Conservation (phyloP, 768 basidiomycete species). For the Heimioporus sp. region DNA sequence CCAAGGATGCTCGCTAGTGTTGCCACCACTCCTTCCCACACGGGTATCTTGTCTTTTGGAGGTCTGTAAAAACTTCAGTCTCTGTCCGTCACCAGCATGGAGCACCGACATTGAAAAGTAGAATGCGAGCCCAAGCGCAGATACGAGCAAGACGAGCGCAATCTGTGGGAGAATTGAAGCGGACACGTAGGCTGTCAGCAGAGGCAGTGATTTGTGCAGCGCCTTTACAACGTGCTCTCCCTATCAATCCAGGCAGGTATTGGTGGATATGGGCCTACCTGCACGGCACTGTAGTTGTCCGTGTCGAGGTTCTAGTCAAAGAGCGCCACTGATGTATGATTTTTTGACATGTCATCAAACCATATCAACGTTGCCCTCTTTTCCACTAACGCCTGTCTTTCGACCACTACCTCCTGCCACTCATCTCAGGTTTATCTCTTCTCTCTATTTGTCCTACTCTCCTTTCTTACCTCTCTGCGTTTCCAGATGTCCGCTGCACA, state of each 20-base stretch:
- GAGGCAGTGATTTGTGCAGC: constrained; percentile 61
- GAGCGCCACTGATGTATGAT: constrained; percentile 38
- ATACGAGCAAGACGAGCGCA: constrained; percentile 66
- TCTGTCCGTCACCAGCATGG: not conserved
- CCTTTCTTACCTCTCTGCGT: no score
- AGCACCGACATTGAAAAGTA: constrained; percentile 80
- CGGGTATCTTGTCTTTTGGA: constrained; percentile 64
- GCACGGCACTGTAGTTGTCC: constrained; percentile 52
- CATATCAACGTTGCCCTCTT: constrained; percentile 39
- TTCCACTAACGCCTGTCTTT: no score
- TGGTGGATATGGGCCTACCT: constrained; percentile 40
- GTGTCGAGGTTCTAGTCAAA: constrained; percentile 30
- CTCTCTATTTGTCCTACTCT: no score
- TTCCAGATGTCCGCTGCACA: constrained; percentile 38
- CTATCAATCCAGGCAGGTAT: not conserved
- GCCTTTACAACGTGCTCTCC: constrained; percentile 37
- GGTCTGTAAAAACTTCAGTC: constrained; percentile 48
- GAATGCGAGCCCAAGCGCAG: constrained; percentile 84
- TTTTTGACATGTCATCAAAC: constrained; percentile 59
- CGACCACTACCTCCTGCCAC: no score
- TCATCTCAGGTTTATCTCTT: no score
- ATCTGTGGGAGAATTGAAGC: constrained; percentile 67
- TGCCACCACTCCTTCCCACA: constrained; percentile 70
- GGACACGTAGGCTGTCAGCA: constrained; percentile 72
- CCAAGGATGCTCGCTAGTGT: constrained; percentile 73